Conservation (phyloP, 495 filamentous ascomycete species). For the Trichodelitschia bisporula region DNA sequence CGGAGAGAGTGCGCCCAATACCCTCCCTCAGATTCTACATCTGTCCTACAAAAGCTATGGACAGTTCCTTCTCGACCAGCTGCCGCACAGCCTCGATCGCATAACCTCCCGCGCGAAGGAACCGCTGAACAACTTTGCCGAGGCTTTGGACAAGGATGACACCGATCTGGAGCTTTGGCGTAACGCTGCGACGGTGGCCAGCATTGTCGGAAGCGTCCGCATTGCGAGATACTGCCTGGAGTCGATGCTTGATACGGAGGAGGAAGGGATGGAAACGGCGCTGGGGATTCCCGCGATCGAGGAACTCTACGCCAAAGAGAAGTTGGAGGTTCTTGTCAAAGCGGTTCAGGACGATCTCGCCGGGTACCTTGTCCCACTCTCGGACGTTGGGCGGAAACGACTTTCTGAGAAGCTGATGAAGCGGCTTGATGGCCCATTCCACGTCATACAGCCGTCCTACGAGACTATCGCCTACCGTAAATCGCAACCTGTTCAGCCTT, state of each 20-base stretch:
- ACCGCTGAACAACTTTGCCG: conserved; percentile 37
- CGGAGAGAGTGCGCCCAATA: conserved; percentile 45
- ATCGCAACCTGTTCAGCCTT: no score
- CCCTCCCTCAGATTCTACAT: conserved; percentile 70
- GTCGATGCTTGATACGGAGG: conserved; percentile 68
- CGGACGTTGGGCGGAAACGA: conserved; percentile 31
- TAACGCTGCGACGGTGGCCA: conserved; percentile 51
- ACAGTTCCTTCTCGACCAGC: conserved; percentile 58
- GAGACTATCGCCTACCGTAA: no score
- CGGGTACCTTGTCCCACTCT: conserved; percentile 39
- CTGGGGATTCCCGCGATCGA: conserved; percentile 61
- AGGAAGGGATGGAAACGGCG: conserved; percentile 40
- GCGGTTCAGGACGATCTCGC: conserved; percentile 50
- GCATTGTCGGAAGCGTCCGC: conserved; percentile 48
- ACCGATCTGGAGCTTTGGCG: conserved; percentile 91
- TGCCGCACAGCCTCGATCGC: conserved; percentile 28
- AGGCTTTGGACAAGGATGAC: conserved; percentile 71
- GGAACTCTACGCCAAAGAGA: conserved; percentile 59
- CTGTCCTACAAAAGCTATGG: conserved; percentile 89
- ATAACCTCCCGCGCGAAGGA: conserved; percentile 13
- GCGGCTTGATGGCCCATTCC: conserved; percentile 25
- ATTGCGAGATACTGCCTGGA: conserved; percentile 75
- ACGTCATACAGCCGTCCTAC: no score
- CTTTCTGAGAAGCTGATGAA: conserved; percentile 36
- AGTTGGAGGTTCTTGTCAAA: conserved; percentile 40